These are phyloP conservation scores for Fusarium chlamydosporum DNA, from an alignment of 2,329 filamentous ascomycete species.

Conservation along the genomic window DNA sequence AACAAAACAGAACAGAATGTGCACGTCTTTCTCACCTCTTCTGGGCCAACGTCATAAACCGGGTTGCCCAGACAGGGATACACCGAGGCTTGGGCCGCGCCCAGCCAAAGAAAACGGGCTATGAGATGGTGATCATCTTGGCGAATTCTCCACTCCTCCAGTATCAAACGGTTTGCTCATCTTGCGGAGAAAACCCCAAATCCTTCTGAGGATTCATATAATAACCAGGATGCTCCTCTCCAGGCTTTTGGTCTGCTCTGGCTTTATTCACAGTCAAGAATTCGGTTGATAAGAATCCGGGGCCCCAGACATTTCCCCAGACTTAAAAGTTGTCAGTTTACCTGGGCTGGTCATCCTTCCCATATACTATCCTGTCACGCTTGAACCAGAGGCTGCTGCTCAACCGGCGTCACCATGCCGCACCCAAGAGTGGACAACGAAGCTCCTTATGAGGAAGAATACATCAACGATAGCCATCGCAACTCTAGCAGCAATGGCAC, in stretches of 20 bases:
- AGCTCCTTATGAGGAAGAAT: conserved; percentile 39
- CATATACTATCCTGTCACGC: background rate
- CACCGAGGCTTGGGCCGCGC: conserved; percentile 31
- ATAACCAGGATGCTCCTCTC: conserved; percentile 12
- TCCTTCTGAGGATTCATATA: conserved; percentile 23
- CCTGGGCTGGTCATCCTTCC: background rate
- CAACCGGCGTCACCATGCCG: conserved; percentile 45
- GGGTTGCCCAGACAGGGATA: conserved; percentile 36
- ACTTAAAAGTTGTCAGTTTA: background rate
- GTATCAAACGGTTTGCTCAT: background rate
- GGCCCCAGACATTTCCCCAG: conserved; percentile 29
- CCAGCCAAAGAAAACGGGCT: conserved; percentile 30
- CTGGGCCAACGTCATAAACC: conserved; percentile 39
- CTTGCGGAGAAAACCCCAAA: background rate
- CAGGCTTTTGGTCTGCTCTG: background rate
- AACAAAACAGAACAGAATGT: background rate
- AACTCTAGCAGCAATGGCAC: conserved; percentile 45
- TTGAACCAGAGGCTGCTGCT: rapidly evolving
- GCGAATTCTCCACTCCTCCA: conserved; percentile 39
- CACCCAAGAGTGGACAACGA: conserved; percentile 46
- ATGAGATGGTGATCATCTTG: conserved; percentile 40
- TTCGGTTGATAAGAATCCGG: conserved; percentile 4
- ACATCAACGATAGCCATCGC: conserved; percentile 13
- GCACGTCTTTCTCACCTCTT: conserved; percentile 17
- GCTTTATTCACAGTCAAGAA: conserved; percentile 2